A percentile compares a stretch with the other conserved stretches of the same genome.
phyloP scores from a whole-genome alignment of 345 rosid species.

The Angophora floribunda region DNA sequence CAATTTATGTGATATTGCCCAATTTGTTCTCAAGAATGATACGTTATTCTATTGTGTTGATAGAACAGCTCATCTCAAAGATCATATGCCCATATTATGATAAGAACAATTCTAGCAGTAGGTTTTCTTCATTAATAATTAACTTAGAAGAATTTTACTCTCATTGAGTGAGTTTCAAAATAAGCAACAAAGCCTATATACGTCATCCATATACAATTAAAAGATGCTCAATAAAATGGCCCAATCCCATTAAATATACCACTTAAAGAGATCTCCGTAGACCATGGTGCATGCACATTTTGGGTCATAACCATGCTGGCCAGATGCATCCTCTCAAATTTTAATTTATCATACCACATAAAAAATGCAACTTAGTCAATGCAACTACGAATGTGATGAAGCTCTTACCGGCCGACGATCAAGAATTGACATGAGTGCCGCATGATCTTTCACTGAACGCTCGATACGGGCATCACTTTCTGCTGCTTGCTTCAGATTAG shows the following conservation, averaged over 20 bases:
- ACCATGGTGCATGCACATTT: neutral
- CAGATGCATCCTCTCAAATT: neutral
- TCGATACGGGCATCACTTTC: slow-evolving; percentile 93
- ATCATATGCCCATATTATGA: neutral
- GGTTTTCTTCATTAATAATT: neutral
- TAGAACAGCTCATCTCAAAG: neutral
- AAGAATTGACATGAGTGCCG: slow-evolving; percentile 81
- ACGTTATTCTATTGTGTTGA: neutral
- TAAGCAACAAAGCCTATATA: neutral
- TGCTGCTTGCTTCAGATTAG: slow-evolving; percentile 93
- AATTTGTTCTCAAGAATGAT: neutral
- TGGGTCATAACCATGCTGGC: neutral
- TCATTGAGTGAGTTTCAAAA: neutral
- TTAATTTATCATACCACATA: neutral
- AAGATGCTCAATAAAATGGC: neutral
- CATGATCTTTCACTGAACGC: slow-evolving; percentile 85
- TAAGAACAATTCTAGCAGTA: neutral
- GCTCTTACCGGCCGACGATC: slow-evolving; percentile 65
- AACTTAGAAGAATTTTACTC: neutral
- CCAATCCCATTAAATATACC: neutral
- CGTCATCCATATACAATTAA: neutral
- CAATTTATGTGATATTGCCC: neutral
- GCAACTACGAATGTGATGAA: neutral
- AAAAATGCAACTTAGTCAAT: neutral
- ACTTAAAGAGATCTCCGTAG: neutral